Conservation (phyloP, 2,329 filamentous ascomycete genomes). For the Cercospora zeae-maydis region DNA sequence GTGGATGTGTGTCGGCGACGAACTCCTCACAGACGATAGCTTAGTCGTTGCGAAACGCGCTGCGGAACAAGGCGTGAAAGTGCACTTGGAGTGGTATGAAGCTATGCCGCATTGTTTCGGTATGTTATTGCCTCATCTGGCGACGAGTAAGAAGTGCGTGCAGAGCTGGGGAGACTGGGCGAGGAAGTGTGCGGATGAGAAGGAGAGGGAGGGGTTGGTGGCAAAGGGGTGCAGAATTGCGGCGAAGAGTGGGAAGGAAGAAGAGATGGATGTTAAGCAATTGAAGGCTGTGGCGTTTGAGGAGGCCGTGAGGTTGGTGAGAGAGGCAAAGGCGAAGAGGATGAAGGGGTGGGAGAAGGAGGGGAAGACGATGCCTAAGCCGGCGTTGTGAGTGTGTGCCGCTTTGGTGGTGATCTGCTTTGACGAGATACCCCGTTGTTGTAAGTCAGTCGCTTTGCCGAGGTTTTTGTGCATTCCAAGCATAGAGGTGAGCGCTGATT, state of each 20-base stretch:
- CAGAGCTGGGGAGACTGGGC: slow-evolving; percentile 37
- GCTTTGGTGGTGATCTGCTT: background rate
- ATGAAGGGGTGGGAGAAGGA: slow-evolving; percentile 34
- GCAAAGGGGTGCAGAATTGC: slow-evolving; percentile 33
- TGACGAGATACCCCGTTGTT: background rate
- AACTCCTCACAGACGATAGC: slow-evolving; percentile 67
- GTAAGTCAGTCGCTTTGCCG: background rate
- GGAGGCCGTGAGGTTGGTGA: slow-evolving; percentile 30
- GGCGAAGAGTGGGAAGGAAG: slow-evolving; percentile 34
- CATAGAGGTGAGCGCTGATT: no score
- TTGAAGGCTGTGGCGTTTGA: slow-evolving; percentile 26
- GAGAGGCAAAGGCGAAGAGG: slow-evolving; percentile 32
- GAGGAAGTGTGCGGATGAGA: slow-evolving; percentile 30
- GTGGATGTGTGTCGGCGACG: slow-evolving; percentile 67
- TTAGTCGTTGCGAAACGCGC: slow-evolving; percentile 58
- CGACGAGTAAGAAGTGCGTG: slow-evolving; percentile 35
- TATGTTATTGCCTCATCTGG: slow-evolving; percentile 41
- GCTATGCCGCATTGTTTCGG: slow-evolving; percentile 73
- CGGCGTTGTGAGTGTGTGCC: slow-evolving; percentile 21
- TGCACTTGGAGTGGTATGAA: slow-evolving; percentile 70
- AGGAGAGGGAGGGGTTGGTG: slow-evolving; percentile 24
- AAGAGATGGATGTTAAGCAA: slow-evolving; percentile 26
- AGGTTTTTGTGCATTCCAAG: no score
- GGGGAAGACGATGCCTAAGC: slow-evolving; percentile 34
- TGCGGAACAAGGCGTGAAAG: slow-evolving; percentile 54